Percentiles rank a stretch among this genome's conserved stretches.
These are phyloP conservation scores for Grigorovia transvaalensis DNA, from an alignment of 805 yeast genomes.

Conservation along the genomic window DNA sequence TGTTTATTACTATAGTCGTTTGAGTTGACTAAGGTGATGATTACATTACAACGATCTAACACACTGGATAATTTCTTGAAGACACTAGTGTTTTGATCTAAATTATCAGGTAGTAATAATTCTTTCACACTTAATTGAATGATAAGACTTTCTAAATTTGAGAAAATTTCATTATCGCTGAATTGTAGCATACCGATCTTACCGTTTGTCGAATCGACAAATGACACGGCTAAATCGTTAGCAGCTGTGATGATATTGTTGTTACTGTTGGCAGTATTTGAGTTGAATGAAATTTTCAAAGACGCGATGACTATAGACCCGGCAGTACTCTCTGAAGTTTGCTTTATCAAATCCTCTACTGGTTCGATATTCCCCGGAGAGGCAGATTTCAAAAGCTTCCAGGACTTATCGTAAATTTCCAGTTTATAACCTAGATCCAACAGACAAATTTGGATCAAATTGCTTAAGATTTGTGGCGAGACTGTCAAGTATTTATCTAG, in stretches of 20 bases:
- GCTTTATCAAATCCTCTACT: slow-evolving; percentile 57
- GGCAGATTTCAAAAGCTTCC: slow-evolving; percentile 50
- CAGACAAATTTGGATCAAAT: slow-evolving; percentile 54
- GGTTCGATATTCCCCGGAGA: slow-evolving; percentile 85
- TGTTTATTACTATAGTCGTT: slow-evolving; percentile 47
- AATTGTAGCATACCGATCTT: slow-evolving; percentile 68
- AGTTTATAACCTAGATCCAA: slow-evolving; percentile 65
- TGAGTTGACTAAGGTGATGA: slow-evolving; percentile 49
- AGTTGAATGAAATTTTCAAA: slow-evolving; percentile 26
- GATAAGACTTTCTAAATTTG: slow-evolving; percentile 75
- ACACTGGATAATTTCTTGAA: slow-evolving; percentile 56
- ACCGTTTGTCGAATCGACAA: slow-evolving; percentile 61
- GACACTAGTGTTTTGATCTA: slow-evolving; percentile 30
- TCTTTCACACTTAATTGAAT: slow-evolving; percentile 89
- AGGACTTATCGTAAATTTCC: slow-evolving; percentile 64
- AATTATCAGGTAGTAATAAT: slow-evolving; percentile 45
- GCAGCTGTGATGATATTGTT: slow-evolving; percentile 51
- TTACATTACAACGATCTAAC: slow-evolving; percentile 68
- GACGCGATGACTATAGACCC: slow-evolving; percentile 45
- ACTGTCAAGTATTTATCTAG: slow-evolving; percentile 52
- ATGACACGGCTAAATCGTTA: slow-evolving; percentile 31
- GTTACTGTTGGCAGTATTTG: slow-evolving; percentile 30
- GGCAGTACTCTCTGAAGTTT: slow-evolving; percentile 36
- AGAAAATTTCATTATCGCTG: slow-evolving; percentile 75
- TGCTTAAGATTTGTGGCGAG: slow-evolving; percentile 61